phyloP scores from a whole-genome alignment of 192 early-diverging fungal species.

The Coemansia sp. region DNA sequence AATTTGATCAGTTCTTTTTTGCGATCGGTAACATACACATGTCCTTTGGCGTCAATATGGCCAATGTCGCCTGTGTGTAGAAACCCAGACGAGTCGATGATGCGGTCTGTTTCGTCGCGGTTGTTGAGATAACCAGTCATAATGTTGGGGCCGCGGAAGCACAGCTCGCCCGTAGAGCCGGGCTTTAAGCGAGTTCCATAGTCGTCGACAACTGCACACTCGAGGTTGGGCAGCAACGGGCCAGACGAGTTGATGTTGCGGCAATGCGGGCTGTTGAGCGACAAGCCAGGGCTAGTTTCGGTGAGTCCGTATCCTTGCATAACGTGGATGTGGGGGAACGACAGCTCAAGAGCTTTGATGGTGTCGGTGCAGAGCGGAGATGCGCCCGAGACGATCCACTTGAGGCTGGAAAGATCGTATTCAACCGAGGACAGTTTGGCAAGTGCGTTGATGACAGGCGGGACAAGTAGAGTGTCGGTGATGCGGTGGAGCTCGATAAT shows the following conservation, averaged over 20 bases:
- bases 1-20: conserved; percentile 91
- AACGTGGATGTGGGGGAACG: conserved; percentile 36
- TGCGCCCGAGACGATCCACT: conserved; percentile 66
- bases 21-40: conserved; percentile 63
- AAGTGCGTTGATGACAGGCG: conserved; percentile 66
- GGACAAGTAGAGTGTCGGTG: conserved; percentile 63
- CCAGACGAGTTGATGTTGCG: conserved; percentile 60
- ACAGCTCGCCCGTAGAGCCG: conserved; percentile 75
- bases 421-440: conserved; percentile 68
- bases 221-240: conserved; percentile 67
- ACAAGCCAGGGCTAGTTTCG: conserved; percentile 46
- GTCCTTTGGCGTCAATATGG: conserved; percentile 57
- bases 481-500: conserved; percentile 65
- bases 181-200: conserved; percentile 19
- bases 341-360: conserved; percentile 44
- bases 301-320: conserved; percentile 66
- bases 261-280: conserved; percentile 8
- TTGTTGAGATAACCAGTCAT: conserved; percentile 87
- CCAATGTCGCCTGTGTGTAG: conserved; percentile 85
- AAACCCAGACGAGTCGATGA: conserved; percentile 73
- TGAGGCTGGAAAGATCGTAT: conserved; percentile 61
- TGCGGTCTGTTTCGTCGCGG: conserved; percentile 62
- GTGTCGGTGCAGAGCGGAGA: conserved; percentile 63
- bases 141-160: conserved; percentile 80
- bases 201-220: conserved; percentile 69